Base-by-base conservation (phyloP, 2,329 filamentous ascomycete genomes). In the Apiospora koreana region DNA sequence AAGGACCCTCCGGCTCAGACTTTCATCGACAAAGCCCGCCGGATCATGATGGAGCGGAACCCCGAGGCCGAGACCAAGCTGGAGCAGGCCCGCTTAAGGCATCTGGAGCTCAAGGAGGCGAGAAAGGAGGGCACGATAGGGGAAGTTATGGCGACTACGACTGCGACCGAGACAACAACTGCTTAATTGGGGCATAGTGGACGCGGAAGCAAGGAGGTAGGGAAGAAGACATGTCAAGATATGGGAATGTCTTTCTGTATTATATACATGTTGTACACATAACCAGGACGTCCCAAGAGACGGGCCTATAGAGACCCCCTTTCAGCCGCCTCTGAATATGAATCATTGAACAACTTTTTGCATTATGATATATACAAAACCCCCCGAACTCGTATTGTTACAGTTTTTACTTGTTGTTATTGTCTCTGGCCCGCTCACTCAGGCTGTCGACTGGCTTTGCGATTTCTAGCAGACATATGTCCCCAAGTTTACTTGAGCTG, bases 1-100 rank as follows among this genome's bases (percentile, higher is more conserved):
- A 96, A 97, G 85, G 84, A 85, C 71, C 84, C 86, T 6, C 87
- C 86, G n/a, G 80, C 83, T 14, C 76, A 82, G 76, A 85, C 84
- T 38, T 84, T 86, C 75, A 81, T 86, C 18, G 82, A 85, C 72
- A 84, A 84, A 79, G 81, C 83, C 69, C 80, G 82, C 73, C 76
- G 78, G 75, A 74, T 80, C 71, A 73, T 86, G 74, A 72, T 84
- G 69, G 83, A 86, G 79, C 82, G 86, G 73, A 84, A 87, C 74
- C 82, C 82, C 0, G 81, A 84, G 35, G 82, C 83, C 28, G 84
- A 83, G 73, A 79, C 78, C 71, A 81, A 81, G 72, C 76, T 90
- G 73, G 79, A 85, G 78, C 77, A 80, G 64, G 88, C 88, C 46
- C 80, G 88, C 75, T 76, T 80, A 77, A 79, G 77, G 74, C 88